Evolutionary conservation across 2,329 filamentous ascomycete genomes (phyloP).

Genomic region (Phialophora chinensis): DNA sequence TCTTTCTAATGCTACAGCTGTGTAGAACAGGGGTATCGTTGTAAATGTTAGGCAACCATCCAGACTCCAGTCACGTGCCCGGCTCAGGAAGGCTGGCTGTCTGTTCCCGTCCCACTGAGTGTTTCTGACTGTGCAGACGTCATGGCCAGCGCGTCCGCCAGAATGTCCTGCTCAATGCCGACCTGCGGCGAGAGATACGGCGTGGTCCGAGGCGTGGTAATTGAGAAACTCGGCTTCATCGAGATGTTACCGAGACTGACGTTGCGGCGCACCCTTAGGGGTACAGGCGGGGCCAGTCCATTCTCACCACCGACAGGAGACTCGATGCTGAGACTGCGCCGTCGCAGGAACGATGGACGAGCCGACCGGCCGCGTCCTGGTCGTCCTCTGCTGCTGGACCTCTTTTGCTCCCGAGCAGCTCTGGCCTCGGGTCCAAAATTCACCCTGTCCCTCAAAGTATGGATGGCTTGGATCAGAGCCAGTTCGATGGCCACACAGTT

Average conservation of each 20-base stretch:
- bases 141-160: slow-evolving; percentile 31
- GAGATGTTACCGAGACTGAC: slow-evolving; percentile 31
- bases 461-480: slow-evolving; percentile 59
- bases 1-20: slow-evolving; percentile 23
- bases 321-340: slow-evolving; percentile 35
- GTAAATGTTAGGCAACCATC: slow-evolving; percentile 4
- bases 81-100: background rate
- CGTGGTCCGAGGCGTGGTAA: slow-evolving; percentile 26
- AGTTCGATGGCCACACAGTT: slow-evolving; percentile 90
- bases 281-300: slow-evolving; percentile 1
- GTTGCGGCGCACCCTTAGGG: slow-evolving; percentile 33
- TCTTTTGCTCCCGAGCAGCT: slow-evolving; percentile 31
- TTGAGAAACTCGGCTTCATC: slow-evolving; percentile 22
- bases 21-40: slow-evolving; percentile 26
- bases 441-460: slow-evolving; percentile 44
- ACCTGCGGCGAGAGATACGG: slow-evolving; percentile 30
- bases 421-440: slow-evolving; percentile 36
- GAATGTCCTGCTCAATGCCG: slow-evolving; percentile 22
- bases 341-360: slow-evolving; percentile 29
- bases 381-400: slow-evolving; percentile 31
- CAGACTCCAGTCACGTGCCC: background rate
- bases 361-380: slow-evolving; percentile 30
- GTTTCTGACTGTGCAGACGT: slow-evolving; percentile 16
- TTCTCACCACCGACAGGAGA: slow-evolving; percentile 19
- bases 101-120: background rate